Evolutionary conservation across 208 protist genomes (phyloP), one percentile per base, ranked within the genome.

Genomic region (Phytomonas serpens): DNA sequence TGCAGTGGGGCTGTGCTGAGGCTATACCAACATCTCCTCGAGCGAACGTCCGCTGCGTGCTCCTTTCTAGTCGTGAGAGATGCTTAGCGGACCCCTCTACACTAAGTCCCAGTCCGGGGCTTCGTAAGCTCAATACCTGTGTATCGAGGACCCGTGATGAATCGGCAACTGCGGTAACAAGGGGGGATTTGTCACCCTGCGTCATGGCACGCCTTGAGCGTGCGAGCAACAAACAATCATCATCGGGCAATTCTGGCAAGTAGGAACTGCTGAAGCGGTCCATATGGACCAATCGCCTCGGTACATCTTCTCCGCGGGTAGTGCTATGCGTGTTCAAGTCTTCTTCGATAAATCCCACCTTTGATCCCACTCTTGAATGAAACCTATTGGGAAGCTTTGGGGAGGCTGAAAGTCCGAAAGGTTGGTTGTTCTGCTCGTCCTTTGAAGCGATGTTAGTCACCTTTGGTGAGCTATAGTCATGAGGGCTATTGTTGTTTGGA

Each of bases 261-360:
- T 79, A 89, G 67, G 78, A 86, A 34, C 77, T 86, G 74, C 75
- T 80, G 71, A 84, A 86, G 38, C 72, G 69, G 57, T 89, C 84
- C 84, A 89, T 89, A 61, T 86, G 84, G 2, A 77, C 34, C 1
- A 57, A 27, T 57, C 16, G 19, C 6, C 27, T 57, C 19, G 13
- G 3, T 3, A 57, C 23, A 19, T 57, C 16, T 27, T 19, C 47
- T 27, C 23, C 23, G 6, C 47, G 19, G 47, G 47, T 57, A 1
- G 16, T 19, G 47, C 6, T 57, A 57, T 19, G 19, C 19, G 13
- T 9, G 47, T 57, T 57, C 19, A 57, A 57, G 47, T 57, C 23
- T 27, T 57, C 47, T 57, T 57, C 47, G 27, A 57, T 16, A 57
- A 57, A 57, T 23, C 47, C 47, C 47, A 57, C 47, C 23, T 57